Evolutionary conservation across 768 basidiomycete genomes (phyloP).

Genomic region (Russula sp.): DNA sequence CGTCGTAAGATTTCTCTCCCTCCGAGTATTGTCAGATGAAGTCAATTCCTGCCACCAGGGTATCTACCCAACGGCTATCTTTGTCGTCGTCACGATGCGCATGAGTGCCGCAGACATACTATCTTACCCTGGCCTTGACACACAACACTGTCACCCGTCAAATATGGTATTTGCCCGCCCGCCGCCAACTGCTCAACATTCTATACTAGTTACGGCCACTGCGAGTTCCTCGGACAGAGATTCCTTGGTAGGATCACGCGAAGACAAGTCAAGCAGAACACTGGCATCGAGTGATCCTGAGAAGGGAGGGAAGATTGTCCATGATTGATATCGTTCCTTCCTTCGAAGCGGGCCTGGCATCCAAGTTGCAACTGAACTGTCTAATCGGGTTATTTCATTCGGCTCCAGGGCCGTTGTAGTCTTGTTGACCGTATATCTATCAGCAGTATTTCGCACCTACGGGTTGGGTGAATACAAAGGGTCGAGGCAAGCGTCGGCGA

Average conservation of each 20-base stretch:
- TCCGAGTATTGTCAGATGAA: neutral
- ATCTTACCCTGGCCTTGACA: neutral
- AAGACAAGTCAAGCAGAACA: neutral
- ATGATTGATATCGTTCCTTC: too few species aligned
- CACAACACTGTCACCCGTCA: neutral
- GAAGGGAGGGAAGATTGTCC: too few species aligned
- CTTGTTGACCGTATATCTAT: too few species aligned
- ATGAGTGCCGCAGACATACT: slow-evolving; percentile 10
- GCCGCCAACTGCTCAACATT: neutral
- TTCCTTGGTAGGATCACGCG: neutral
- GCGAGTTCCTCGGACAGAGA: neutral
- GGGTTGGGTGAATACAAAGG: too few species aligned
- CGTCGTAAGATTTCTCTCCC: slow-evolving; percentile 2
- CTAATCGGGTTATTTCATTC: too few species aligned
- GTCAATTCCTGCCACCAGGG: neutral
- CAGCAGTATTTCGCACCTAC: too few species aligned
- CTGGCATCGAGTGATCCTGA: too few species aligned
- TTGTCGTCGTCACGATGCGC: slow-evolving; percentile 13
- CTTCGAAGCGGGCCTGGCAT: too few species aligned
- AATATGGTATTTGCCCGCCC: neutral
- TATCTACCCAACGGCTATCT: slow-evolving; percentile 8
- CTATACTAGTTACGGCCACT: too few species aligned
- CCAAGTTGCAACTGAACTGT: too few species aligned
- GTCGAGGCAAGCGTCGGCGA: too few species aligned
- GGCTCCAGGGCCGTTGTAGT: too few species aligned